Base-by-base conservation (phyloP, 2,329 filamentous ascomycete species). In the Huntiella bhutanensis region DNA sequence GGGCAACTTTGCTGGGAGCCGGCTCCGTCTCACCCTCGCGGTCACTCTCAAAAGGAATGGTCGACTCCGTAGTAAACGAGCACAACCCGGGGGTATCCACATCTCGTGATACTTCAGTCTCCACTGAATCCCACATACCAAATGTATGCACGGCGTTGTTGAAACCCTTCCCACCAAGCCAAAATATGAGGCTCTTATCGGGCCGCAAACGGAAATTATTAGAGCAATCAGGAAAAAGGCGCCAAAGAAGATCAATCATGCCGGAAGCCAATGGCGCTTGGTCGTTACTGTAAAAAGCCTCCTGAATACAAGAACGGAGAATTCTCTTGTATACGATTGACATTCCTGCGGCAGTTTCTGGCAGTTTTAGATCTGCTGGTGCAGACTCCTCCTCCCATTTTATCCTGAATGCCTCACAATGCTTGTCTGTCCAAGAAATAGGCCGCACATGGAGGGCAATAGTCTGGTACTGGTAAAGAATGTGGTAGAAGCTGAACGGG, bases 381-480 rank as follows among this genome's bases (percentile, higher is more conserved):
- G 13, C 34, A 6, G 15, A 16, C 12, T 44, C 38, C 52, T 66
- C 59, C 19, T 57, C 51, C 57, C 73, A 75, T 38, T 57, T 57
- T 12, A 62, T 66, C 17, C 63, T 64, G 4, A 75, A 66, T 2
- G 73, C 57, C 38, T 59, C 55, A 7, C 62, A 54, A 49, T 76
- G 72, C 1, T 61, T 48, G 46, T 74, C 70, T 12, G 67, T 73
- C 72, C 72, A 76, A 54, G 63, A 66, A 40, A 73, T 66, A 2
- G 72, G 72, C 19, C 65, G 62, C 41, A 70, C 57, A 49, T 67
- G 73, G 15, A 76, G 66, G 0, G 65, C 62, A 8, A 19, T 41
- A 11, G 47, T 49, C 34, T 49, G 47, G 28, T 49, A 49, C 13
- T 46, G 32, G 33, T 49, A 34, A 8, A 49, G 33, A 11, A 49